A percentile compares a stretch with the other conserved stretches of the same genome.
These are phyloP conservation scores for Globisporangium lucens DNA, from an alignment of 352 stramenopile species.

Conservation along the genomic window DNA sequence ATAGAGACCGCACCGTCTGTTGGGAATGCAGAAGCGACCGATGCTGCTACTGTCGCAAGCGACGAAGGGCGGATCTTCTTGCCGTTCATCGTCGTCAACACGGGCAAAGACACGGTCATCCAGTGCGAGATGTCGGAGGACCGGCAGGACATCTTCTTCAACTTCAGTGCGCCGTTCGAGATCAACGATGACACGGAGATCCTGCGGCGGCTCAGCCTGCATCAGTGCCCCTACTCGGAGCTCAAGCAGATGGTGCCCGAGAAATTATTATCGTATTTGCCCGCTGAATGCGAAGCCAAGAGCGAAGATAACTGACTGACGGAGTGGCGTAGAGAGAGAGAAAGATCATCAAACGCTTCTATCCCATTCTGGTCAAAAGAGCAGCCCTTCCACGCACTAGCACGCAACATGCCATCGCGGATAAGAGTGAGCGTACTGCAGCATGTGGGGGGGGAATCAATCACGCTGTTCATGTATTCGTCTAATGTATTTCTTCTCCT, in stretches of 20 bases:
- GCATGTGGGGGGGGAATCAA: neutral
- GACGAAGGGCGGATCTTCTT: constrained; percentile 90
- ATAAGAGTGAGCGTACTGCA: neutral
- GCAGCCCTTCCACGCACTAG: neutral
- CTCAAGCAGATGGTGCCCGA: constrained; percentile 72
- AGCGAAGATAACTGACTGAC: constrained; percentile 41
- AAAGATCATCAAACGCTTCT: neutral
- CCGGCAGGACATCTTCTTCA: constrained; percentile 95
- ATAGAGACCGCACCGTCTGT: constrained; percentile 32
- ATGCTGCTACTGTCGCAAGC: neutral
- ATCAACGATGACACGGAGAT: constrained; percentile 98
- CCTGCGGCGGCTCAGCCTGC: constrained; percentile 91
- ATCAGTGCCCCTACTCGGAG: constrained; percentile 67
- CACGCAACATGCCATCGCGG: no score
- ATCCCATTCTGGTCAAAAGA: neutral
- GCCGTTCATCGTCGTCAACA: constrained; percentile 98
- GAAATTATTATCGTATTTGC: constrained; percentile 72
- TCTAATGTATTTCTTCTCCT: neutral
- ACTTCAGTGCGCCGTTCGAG: constrained; percentile 96
- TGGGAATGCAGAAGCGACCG: neutral
- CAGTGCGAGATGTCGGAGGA: constrained; percentile 97
- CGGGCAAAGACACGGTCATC: constrained; percentile 91
- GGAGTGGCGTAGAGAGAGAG: neutral
- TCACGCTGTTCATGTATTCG: neutral
- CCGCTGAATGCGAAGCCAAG: constrained; percentile 76